Percentiles rank a stretch among this genome's conserved stretches.
phyloP scores from a whole-genome alignment of 495 filamentous ascomycete genomes.

The Talaromyces ruber region DNA sequence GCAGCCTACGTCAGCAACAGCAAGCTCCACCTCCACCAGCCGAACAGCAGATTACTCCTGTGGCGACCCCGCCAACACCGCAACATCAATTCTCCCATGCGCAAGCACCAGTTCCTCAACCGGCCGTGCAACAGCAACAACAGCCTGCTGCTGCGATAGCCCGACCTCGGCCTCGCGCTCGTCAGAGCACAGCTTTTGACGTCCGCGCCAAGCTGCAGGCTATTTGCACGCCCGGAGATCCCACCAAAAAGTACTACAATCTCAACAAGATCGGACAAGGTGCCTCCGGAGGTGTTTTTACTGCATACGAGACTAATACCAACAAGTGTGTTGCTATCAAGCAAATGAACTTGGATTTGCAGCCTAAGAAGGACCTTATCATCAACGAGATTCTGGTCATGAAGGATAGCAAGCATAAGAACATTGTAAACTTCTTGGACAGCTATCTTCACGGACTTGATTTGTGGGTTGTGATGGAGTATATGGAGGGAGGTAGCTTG shows the following conservation, averaged over 20 bases:
- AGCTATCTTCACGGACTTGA: slow-evolving; percentile 84
- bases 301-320: slow-evolving; percentile 74
- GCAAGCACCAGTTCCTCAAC: slow-evolving; percentile 11
- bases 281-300: slow-evolving; percentile 92
- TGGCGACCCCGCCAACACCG: slow-evolving; percentile 37
- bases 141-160: slow-evolving; percentile 44
- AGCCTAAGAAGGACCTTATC: slow-evolving; percentile 97
- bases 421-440: slow-evolving; percentile 98
- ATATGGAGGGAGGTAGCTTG: slow-evolving; percentile 96
- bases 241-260: slow-evolving; percentile 74
- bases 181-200: slow-evolving; percentile 69
- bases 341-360: slow-evolving; percentile 98
- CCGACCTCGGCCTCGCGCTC: slow-evolving; percentile 65
- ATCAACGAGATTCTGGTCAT: slow-evolving; percentile 99
- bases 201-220: slow-evolving; percentile 73
- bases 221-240: slow-evolving; percentile 86
- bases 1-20: slow-evolving; percentile 55
- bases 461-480: slow-evolving; percentile 99
- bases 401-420: slow-evolving; percentile 97
- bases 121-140: neutral
- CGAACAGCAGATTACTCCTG: slow-evolving; percentile 18
- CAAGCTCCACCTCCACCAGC: slow-evolving; percentile 22
- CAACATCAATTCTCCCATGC: slow-evolving; percentile 46
- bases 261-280: slow-evolving; percentile 96
- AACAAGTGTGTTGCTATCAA: slow-evolving; percentile 95